Percentiles rank a stretch among this genome's conserved stretches.
phyloP scores from a whole-genome alignment of 129 eudicot genomes.

The Glebionis coronaria region DNA sequence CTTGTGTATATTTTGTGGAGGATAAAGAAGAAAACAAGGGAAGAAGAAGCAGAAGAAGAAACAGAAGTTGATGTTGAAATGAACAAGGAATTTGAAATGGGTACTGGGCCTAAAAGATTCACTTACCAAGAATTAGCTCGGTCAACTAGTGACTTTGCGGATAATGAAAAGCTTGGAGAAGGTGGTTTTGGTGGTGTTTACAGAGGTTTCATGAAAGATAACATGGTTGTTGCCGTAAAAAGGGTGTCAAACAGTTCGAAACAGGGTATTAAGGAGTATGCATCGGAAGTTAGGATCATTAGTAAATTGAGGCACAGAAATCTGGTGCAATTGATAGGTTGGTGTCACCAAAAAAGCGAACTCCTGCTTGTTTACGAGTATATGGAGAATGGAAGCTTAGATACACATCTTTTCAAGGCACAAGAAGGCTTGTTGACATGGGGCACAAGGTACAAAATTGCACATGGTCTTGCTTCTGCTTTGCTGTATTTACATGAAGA shows the following conservation, averaged over 20 bases:
- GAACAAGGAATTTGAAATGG: not conserved
- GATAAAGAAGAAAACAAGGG: not conserved
- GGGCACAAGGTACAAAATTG: conserved; percentile 34
- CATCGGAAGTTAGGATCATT: conserved; percentile 9
- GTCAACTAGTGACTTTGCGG: conserved; percentile 32
- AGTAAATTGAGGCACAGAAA: not conserved
- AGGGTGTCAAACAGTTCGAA: not conserved
- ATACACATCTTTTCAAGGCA: not conserved
- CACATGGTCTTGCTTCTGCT: conserved; percentile 19
- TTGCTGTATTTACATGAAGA: conserved; percentile 31
- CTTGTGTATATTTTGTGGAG: not conserved
- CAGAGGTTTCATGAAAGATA: not conserved
- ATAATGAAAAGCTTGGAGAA: conserved; percentile 39
- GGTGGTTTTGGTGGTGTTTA: conserved; percentile 20
- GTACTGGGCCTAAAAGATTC: not conserved
- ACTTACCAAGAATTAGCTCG: not conserved
- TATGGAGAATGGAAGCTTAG: conserved; percentile 4
- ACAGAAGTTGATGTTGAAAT: not conserved
- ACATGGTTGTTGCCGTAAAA: not conserved
- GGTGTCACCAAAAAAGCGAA: conserved; percentile 6
- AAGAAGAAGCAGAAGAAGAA: not conserved
- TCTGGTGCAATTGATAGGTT: not conserved
- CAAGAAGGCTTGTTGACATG: conserved; percentile 26
- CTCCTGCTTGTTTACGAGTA: not conserved
- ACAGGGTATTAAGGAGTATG: not conserved